Percentiles rank a stretch among this genome's conserved stretches.
Conservation (phyloP, 2,329 filamentous ascomycete species). For the Phoma sp. region DNA sequence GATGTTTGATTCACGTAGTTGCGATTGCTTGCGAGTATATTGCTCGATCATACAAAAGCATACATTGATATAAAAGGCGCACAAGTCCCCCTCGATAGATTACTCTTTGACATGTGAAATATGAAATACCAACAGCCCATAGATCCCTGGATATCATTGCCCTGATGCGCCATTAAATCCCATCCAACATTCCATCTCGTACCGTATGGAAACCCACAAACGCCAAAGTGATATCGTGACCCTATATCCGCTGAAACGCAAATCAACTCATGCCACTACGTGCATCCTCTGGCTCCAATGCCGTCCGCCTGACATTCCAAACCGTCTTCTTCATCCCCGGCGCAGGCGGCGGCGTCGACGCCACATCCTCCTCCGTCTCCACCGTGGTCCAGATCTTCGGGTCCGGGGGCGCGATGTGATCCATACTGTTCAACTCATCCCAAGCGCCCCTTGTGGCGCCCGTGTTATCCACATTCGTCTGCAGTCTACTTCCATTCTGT, state of each 20-base stretch:
- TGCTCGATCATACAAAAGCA: no score
- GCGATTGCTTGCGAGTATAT: no score
- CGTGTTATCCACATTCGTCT: constrained; percentile 16
- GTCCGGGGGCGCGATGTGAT: constrained; percentile 22
- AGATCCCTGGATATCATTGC: not conserved
- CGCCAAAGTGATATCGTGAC: no score
- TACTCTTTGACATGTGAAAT: not conserved
- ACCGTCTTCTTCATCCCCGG: constrained; percentile 39
- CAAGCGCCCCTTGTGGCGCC: constrained; percentile 21
- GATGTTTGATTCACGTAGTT: no score
- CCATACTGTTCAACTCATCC: constrained; percentile 29
- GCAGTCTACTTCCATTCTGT: constrained; percentile 32
- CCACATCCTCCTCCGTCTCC: constrained; percentile 15
- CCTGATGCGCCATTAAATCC: not conserved
- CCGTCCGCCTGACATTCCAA: constrained; percentile 38
- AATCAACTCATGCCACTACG: no score
- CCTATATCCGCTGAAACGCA: no score
- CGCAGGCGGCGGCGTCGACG: constrained; percentile 12
- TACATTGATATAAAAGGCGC: no score
- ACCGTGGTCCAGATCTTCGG: constrained; percentile 25
- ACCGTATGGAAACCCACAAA: no score
- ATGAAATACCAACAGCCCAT: no score
- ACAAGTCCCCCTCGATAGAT: no score
- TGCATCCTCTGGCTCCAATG: not conserved
- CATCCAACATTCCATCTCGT: no score